A percentile compares a stretch with the other conserved stretches of the same genome.
Conservation (phyloP, 1,284 basidiomycete genomes). For the Ganoderma meredithae region DNA sequence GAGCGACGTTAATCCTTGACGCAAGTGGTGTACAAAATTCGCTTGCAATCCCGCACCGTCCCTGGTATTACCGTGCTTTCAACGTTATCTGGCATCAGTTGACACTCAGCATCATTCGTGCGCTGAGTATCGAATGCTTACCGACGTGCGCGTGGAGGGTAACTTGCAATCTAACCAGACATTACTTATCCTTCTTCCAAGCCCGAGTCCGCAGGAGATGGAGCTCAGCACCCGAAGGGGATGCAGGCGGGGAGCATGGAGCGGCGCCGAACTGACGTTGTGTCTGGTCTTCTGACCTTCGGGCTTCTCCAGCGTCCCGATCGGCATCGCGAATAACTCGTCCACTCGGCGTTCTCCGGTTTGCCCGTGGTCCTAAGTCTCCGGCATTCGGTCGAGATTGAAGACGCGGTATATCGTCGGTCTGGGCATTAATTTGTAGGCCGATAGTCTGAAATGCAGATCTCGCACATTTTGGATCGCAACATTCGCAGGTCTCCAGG, state of each 20-base stretch:
- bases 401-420: not conserved
- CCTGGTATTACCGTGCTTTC: not conserved
- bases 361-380: not conserved
- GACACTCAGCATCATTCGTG: not conserved
- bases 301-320: conserved; percentile 9
- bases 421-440: not conserved
- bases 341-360: conserved; percentile 6
- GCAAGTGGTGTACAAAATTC: not conserved
- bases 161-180: not conserved
- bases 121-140: not conserved
- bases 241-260: not conserved
- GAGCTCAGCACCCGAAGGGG: not conserved
- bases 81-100: conserved; percentile 3
- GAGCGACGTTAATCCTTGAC: conserved; percentile 2
- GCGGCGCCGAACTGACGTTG: not conserved
- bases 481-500: not conserved
- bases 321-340: conserved; percentile 6
- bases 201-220: not conserved
- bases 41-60: not conserved
- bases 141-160: not conserved
- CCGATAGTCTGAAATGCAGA: not conserved
- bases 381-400: not conserved
- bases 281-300: conserved; percentile 5
- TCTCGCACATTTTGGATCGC: not conserved
- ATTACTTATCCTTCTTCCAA: not conserved